These are phyloP conservation scores for Pythium biforme DNA, from an alignment of 352 stramenopile species.

Conservation along the genomic window DNA sequence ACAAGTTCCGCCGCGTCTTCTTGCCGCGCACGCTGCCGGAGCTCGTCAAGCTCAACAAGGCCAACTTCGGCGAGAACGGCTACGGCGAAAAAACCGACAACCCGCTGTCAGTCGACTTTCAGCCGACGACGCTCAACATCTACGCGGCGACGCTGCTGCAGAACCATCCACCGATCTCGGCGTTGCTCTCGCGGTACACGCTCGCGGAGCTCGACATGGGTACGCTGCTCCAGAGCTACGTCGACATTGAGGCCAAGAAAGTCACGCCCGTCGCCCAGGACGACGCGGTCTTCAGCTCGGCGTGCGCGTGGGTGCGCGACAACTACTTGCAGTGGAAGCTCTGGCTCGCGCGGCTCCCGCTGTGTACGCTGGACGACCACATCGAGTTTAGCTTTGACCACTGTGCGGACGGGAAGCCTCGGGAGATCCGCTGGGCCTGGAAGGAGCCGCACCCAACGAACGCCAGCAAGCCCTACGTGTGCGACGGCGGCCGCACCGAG, in stretches of 20 bases:
- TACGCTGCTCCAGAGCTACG: background rate
- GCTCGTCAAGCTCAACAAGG: conserved; percentile 6
- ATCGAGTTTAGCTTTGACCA: conserved; percentile 29
- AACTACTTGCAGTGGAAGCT: conserved; percentile 30
- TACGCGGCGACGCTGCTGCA: conserved; percentile 18
- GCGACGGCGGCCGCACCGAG: conserved; percentile 25
- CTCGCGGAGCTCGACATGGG: background rate
- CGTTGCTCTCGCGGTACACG: background rate
- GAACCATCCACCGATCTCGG: background rate
- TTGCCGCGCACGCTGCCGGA: conserved; percentile 31
- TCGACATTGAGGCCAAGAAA: background rate
- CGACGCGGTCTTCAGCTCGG: conserved; percentile 33
- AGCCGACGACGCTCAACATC: conserved; percentile 28
- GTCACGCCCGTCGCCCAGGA: background rate
- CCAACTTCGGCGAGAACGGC: conserved; percentile 37
- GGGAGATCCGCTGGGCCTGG: conserved; percentile 27
- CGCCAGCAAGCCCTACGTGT: conserved; percentile 14
- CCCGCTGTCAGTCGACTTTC: conserved; percentile 38
- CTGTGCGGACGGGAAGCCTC: conserved; percentile 33
- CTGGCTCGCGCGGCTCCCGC: conserved; percentile 24
- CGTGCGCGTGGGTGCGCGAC: conserved; percentile 29
- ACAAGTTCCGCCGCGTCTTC: conserved; percentile 41
- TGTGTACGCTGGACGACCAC: conserved; percentile 27
- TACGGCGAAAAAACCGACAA: conserved; percentile 38
- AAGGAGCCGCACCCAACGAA: conserved; percentile 9